Base-by-base conservation (phyloP, 306 rosid species). In the Cicer yamashitae region DNA sequence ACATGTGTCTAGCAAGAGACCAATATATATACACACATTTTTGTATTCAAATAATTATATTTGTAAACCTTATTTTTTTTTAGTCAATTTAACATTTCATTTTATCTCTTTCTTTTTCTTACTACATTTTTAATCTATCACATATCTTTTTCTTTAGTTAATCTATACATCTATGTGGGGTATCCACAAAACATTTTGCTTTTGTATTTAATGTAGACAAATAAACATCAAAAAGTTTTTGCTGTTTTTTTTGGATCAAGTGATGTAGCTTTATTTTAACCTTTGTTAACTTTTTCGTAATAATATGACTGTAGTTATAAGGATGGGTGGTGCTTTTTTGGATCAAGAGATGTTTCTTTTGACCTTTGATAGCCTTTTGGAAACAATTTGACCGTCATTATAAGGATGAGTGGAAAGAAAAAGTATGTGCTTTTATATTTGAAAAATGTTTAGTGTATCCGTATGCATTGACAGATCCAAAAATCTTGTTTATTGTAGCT, bases 1-100 rank as follows among this genome's bases (percentile, higher is more conserved):
- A 57, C 64, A 60, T 70, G 54, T 67, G 85, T 63, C 81, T 41
- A 62, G 71, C 11, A 60, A 57, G 15, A 43, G 61, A 65, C 85
- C 73, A 75, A 52, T 18, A 69, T 77, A 51, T 45, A 10, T 50
- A 3, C 53, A 38, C 44, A 37, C 45, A 7, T 46, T 67, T 53
- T 10, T 66, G 1, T 11, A 6, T 25, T 25, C 30, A 25, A 25
- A 25, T 25, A 0, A 2, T 25, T 25, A 25, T 25, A 25, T 25
- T 25, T 25, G 34, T 25, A 25, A 25, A 25, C 34, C 0, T 25
- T 2, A 22, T 25, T 25, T 25, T 25, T 18, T 25, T 25, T 25
- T 25, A 0, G 0, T 25, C 4, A 2, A 25, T 25, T 25, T 25
- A 25, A 25, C 0, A 25, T 25, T 25, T 25, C 4, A 25, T 25